Evolutionary conservation across 2,329 filamentous ascomycete genomes (phyloP), one percentile per base, ranked within the genome.

Genomic region (Cyphellophora attinorum): DNA sequence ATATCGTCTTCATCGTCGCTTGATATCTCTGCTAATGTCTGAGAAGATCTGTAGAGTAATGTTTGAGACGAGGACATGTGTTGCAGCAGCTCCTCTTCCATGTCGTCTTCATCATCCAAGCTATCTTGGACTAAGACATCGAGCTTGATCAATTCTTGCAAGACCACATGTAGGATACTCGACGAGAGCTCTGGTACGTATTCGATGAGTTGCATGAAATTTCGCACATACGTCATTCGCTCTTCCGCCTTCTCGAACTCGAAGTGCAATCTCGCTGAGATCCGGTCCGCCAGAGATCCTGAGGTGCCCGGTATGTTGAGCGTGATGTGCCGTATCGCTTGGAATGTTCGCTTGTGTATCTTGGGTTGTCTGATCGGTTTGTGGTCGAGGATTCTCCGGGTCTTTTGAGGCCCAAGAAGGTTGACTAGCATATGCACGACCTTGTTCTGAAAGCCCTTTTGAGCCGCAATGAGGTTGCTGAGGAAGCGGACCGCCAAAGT

Each of bases 81-180:
- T 53, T 69, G 67, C 33, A 83, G 69, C 12, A 89, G 74, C 34
- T 78, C 76, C 35, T 85, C 82, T 6, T 85, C 70, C 36, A 93
- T 84, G 44, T 96, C 89, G 42, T 95, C 89, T 41, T 94, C 65
- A 49, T 96, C 88, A 43, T 96, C 86, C 51, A 96, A 66, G 51
- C 96, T 88, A 32, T 88, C 74, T 59, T 95, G 89, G 58, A 96
- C 91, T 54, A 95, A 84, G 1, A 93, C 85, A 54, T 98, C 91
- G 39, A 96, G 84, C 59, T 91, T 91, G 51, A 96, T 85, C 5
- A 96, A 70, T 42, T 84, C 79, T 48, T 89, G 82, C 27, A 86
- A 81, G 31, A 96, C 81, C 10, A 93, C 64, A 37, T 85, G 79
- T 44, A 94, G 70, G 15, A 96, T 77, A 41, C 93, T 83, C 5